Conservation (phyloP, 352 stramenopile genomes). For the Phytopythium boreale region DNA sequence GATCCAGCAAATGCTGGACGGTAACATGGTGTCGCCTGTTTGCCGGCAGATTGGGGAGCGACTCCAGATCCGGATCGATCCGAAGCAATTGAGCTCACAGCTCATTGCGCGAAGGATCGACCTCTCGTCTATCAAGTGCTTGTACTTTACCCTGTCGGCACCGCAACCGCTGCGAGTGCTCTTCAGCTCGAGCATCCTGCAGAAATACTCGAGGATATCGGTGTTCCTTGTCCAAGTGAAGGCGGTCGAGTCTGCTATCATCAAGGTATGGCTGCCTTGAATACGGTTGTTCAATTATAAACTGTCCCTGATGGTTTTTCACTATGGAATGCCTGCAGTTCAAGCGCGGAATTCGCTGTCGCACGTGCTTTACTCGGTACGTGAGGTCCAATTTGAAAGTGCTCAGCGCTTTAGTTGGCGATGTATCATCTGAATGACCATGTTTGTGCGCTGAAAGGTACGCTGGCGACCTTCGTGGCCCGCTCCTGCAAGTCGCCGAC, state of each 20-base stretch:
- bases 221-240: conserved; percentile 67
- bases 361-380: conserved; percentile 42
- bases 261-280: conserved; percentile 49
- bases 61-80: conserved; percentile 46
- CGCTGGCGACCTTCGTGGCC: conserved; percentile 32
- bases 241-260: conserved; percentile 42
- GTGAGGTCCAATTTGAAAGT: conserved; percentile 3
- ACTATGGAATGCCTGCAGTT: conserved; percentile 31
- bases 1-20: conserved; percentile 46
- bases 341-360: conserved; percentile 52
- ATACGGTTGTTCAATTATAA: conserved; percentile 53
- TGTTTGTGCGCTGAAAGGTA: conserved; percentile 26
- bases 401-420: no score
- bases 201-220: conserved; percentile 59
- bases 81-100: conserved; percentile 39
- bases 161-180: conserved; percentile 54
- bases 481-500: conserved; percentile 49
- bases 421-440: neutral
- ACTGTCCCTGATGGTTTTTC: conserved; percentile 52
- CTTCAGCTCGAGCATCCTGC: conserved; percentile 53
- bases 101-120: conserved; percentile 36
- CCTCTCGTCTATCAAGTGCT: conserved; percentile 49
- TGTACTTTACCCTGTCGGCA: conserved; percentile 53
- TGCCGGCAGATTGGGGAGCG: conserved; percentile 40
- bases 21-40: conserved; percentile 33